Evolutionary conservation across 306 rosid genomes (phyloP), one percentile per base, ranked within the genome.

Genomic region (Carpinus viminea): DNA sequence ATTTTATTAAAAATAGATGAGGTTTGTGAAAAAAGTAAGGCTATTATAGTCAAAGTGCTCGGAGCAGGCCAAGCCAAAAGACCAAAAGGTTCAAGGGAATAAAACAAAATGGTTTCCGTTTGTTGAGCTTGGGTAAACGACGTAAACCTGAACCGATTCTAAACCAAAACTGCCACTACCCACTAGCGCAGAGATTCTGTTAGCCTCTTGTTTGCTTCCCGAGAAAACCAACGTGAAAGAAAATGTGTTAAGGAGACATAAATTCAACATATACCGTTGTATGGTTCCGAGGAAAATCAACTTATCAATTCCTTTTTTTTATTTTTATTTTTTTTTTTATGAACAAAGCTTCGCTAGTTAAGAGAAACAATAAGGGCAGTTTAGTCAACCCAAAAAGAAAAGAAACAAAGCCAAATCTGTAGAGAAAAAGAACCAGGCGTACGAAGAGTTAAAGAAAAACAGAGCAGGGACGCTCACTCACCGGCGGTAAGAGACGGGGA

Each of bases 401-500:
- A 57, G 72, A 72, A 12, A 7, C 7, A 45, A 20, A 79, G n/a
- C 59, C 18, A n/a, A 15, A 38, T 31, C 4, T 56, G 18, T 12
- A 48, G 15, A 48, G 52, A 1, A 20, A 68, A n/a, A 9, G 50
- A 75, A 38, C 26, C n/a, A 6, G 20, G 55, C 54, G 72, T 15
- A 61, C 31, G 8, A 70, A 48, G 47, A 18, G 1, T 11, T 47
- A 76, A 66, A 82, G 36, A 1, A 59, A 24, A 12, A 26, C 20
- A 34, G 47, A 34, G 36, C 34, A 16, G 18, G 10, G 17, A 41
- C 45, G 21, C 4, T 10, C 1, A 78, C 90, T 91, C 64, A 95
- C 98, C 98, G 91, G 90, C 98, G 97, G 88, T 79, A 91, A 17
- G 90, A 28, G 60, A 95, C 98, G 38, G 99, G 99, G 41, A 95